Percentiles rank a stretch among this genome's conserved stretches.
phyloP scores from a whole-genome alignment of 257 asterid genomes.

The Forsythia viridissima region DNA sequence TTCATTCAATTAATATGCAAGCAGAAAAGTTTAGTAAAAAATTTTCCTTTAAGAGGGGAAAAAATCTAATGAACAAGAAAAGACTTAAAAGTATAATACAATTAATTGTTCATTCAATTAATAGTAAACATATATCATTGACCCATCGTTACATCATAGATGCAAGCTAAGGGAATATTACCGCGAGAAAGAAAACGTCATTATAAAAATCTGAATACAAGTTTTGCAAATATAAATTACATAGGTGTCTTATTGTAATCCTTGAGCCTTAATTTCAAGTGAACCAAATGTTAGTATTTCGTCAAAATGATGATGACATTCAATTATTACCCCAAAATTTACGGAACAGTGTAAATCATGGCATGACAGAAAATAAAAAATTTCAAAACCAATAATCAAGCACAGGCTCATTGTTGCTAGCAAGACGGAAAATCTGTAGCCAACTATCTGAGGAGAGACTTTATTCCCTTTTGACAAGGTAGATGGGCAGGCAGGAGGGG shows the following conservation, averaged over 20 bases:
- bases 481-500: background rate
- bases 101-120: background rate
- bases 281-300: background rate
- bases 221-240: background rate
- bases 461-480: background rate
- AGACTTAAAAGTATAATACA: background rate
- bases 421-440: background rate
- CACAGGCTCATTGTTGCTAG: background rate
- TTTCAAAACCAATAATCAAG: background rate
- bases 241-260: background rate
- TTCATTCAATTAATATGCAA: background rate
- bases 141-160: background rate
- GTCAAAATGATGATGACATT: background rate
- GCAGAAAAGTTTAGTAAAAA: background rate
- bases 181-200: background rate
- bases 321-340: background rate
- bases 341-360: background rate
- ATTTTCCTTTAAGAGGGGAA: background rate
- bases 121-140: background rate
- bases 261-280: background rate
- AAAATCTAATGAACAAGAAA: background rate
- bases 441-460: background rate
- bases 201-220: background rate
- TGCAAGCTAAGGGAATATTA: background rate
- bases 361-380: background rate